Conservation (phyloP, 2,329 filamentous ascomycete species). For the Sporothrix pallida region DNA sequence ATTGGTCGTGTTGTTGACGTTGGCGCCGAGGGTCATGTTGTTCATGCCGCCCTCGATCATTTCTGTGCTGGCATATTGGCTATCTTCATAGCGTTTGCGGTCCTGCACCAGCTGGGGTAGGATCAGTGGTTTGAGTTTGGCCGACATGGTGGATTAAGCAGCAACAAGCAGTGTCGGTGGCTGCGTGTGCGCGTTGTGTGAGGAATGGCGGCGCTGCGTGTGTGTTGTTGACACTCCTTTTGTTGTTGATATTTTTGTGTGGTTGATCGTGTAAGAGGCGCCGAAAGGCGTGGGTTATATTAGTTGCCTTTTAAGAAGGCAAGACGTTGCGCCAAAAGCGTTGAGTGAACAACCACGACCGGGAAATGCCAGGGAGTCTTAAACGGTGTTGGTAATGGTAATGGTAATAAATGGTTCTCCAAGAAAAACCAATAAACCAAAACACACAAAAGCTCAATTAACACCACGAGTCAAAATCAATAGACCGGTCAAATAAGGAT, state of each 20-base stretch:
- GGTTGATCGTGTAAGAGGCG: not conserved
- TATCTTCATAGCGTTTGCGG: slow-evolving; percentile 40
- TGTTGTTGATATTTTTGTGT: not conserved
- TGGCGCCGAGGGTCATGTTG: slow-evolving; percentile 38
- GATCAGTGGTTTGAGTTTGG: slow-evolving; percentile 59
- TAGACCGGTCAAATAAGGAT: slow-evolving; percentile 19
- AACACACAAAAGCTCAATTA: not conserved
- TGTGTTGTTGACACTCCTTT: not conserved
- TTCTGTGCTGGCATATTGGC: slow-evolving; percentile 41
- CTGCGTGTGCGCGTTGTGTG: slow-evolving; percentile 20
- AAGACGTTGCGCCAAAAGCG: slow-evolving; percentile 13
- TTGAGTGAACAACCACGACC: slow-evolving; percentile 22
- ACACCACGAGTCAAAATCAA: slow-evolving; percentile 18
- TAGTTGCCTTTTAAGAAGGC: slow-evolving; percentile 12
- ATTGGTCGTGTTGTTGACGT: slow-evolving; percentile 45
- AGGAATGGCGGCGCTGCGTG: not conserved
- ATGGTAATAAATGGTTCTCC: not conserved
- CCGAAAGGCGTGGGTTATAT: slow-evolving; percentile 12
- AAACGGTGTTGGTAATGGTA: no score
- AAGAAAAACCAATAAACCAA: not conserved
- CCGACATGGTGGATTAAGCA: slow-evolving; percentile 48
- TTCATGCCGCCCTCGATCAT: slow-evolving; percentile 40
- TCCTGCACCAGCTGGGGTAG: slow-evolving; percentile 61
- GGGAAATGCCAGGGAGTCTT: slow-evolving; percentile 19
- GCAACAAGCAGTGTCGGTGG: slow-evolving; percentile 23